phyloP scores from a whole-genome alignment of 2,329 filamentous ascomycete genomes.

The Fusarium succisae region DNA sequence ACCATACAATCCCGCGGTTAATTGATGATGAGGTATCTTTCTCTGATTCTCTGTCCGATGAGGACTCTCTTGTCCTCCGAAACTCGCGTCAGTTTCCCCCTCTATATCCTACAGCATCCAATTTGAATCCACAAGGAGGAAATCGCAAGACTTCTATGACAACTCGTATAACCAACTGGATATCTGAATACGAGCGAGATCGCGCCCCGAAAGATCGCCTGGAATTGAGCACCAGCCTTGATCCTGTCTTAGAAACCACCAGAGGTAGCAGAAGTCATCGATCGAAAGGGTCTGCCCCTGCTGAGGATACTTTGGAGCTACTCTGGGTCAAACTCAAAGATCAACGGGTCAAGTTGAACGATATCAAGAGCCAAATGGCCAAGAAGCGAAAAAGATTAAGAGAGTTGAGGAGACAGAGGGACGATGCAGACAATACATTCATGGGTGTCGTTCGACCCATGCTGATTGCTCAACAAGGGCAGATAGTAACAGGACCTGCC shows the following conservation, averaged over 20 bases:
- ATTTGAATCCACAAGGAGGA: slow-evolving; percentile 28
- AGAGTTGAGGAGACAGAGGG: slow-evolving; percentile 45
- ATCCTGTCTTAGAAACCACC: slow-evolving; percentile 6
- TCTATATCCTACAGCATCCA: slow-evolving; percentile 42
- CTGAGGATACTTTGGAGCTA: slow-evolving; percentile 46
- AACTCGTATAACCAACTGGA: slow-evolving; percentile 48
- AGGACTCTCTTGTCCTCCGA: slow-evolving; percentile 43
- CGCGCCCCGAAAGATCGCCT: slow-evolving; percentile 35
- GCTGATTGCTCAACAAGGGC: slow-evolving; percentile 43
- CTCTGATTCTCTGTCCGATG: slow-evolving; percentile 41
- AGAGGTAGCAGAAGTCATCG: slow-evolving; percentile 22
- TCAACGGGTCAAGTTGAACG: slow-evolving; percentile 43
- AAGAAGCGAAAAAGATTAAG: slow-evolving; percentile 45
- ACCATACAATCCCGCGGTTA: slow-evolving; percentile 37
- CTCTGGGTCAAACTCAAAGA: slow-evolving; percentile 51
- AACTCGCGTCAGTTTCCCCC: slow-evolving; percentile 48
- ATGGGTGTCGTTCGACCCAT: slow-evolving; percentile 52
- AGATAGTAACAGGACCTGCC: slow-evolving; percentile 31
- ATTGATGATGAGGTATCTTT: slow-evolving; percentile 32
- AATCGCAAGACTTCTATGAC: slow-evolving; percentile 44
- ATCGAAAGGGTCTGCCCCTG: slow-evolving; percentile 29
- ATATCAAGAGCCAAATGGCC: slow-evolving; percentile 47
- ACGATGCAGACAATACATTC: slow-evolving; percentile 52
- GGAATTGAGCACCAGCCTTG: slow-evolving; percentile 3
- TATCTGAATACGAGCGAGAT: slow-evolving; percentile 46